Conservation (phyloP, 768 basidiomycete genomes). For the Tephrocybe sp. region DNA sequence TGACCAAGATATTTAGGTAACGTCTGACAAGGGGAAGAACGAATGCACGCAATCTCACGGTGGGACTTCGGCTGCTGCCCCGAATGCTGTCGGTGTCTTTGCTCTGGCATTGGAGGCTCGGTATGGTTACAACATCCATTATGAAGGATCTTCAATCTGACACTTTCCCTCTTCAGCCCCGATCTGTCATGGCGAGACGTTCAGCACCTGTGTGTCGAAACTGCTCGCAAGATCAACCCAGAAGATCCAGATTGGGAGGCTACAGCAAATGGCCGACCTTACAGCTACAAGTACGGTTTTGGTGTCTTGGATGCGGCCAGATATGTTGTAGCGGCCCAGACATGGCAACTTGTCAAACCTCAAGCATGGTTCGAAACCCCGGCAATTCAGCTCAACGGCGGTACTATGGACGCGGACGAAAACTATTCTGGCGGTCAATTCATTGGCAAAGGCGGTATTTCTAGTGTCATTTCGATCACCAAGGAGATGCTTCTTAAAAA, state of each 20-base stretch:
- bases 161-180: conserved; percentile 49
- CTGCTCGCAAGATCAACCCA: conserved; percentile 75
- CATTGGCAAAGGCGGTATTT: conserved; percentile 66
- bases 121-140: conserved; percentile 36
- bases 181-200: conserved; percentile 97
- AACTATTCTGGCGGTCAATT: conserved; percentile 62
- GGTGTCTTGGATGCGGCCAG: conserved; percentile 83
- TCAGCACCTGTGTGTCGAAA: conserved; percentile 84
- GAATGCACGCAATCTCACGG: conserved; percentile 84
- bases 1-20: conserved; percentile 56
- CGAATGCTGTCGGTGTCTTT: conserved; percentile 92
- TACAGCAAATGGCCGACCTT: conserved; percentile 64
- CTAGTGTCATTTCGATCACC: conserved; percentile 64
- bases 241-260: conserved; percentile 94
- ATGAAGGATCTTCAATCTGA: background rate
- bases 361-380: conserved; percentile 88
- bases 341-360: conserved; percentile 89
- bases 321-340: conserved; percentile 78
- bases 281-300: conserved; percentile 93
- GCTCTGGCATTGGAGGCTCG: conserved; percentile 87
- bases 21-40: conserved; percentile 89
- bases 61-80: conserved; percentile 97
- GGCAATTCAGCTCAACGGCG: conserved; percentile 64
- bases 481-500: conserved; percentile 61
- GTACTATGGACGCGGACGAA: conserved; percentile 53